Conservation (phyloP, 2,329 filamentous ascomycete species). For the Pseudogymnoascus sp. region DNA sequence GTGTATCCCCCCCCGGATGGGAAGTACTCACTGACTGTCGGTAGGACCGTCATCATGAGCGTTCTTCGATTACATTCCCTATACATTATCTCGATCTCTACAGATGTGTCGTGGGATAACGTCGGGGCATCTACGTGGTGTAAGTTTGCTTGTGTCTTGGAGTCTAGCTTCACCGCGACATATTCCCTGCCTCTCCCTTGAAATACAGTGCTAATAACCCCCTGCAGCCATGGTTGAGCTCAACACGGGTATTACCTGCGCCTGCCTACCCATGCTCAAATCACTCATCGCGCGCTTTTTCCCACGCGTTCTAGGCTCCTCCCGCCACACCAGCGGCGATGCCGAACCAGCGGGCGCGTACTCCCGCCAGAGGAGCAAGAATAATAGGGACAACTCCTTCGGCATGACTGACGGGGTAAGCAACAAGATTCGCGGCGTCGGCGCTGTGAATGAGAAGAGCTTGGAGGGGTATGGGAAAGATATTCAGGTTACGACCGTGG, state of each 20-base stretch:
- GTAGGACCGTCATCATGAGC: slow-evolving; percentile 17
- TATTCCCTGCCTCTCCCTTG: background rate
- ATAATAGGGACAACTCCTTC: background rate
- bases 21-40: background rate
- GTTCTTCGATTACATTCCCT: slow-evolving; percentile 15
- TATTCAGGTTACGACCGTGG: background rate
- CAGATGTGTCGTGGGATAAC: slow-evolving; percentile 11
- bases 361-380: background rate
- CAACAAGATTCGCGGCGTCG: background rate
- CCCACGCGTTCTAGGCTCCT: slow-evolving; percentile 9
- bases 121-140: background rate
- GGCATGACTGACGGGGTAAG: background rate
- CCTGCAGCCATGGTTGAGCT: slow-evolving; percentile 55
- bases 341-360: background rate
- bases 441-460: background rate
- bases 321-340: background rate
- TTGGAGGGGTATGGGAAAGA: background rate
- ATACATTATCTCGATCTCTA: slow-evolving; percentile 7
- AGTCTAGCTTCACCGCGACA: background rate
- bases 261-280: slow-evolving; percentile 80
- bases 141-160: background rate
- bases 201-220: background rate
- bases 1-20: background rate
- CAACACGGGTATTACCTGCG: slow-evolving; percentile 78
- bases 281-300: slow-evolving; percentile 50